Evolutionary conservation across 768 basidiomycete genomes (phyloP), one percentile per base, ranked within the genome.

Genomic region (Podaxis sp.): DNA sequence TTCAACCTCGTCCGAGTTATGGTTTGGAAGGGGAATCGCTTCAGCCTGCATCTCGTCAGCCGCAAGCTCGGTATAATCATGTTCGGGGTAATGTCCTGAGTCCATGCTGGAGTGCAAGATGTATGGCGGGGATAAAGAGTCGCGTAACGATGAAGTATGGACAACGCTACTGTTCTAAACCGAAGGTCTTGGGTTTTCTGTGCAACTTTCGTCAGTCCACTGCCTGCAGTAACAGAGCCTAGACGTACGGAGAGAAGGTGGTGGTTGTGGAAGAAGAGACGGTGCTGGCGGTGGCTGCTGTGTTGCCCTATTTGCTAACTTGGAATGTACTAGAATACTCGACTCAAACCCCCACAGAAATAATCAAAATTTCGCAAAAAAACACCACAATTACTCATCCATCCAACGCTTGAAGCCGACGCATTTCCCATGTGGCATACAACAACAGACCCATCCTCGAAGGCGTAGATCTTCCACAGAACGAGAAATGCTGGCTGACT

Each of bases 1-100:
- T 48, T 76, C 70, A 25, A 72, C 66, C 58, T 72, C 68, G 48
- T 71, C 55, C 32, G 32, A 32, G 32, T 32, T 7, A 32, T 32
- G 9, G 71, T 70, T 16, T 75, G 67, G 64, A 25, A 64, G 65
- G 6, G 36, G 11, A 18, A 1, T 16, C 3, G 18, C 9, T 23
- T 61, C 55, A 11, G 21, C 54, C 28, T 48, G 46, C 61, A 61
- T 61, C 7, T 53, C 57, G 5, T 55, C 57, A 10, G 54, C 42
- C 11, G 11, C 35, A 50, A 23, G 23, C 55, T 36, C 35, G 47
- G 55, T 28, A 44, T 57, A n/a, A 36, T 48, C 23, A 35, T 10
- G 28, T 35, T 40, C 50, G 46, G 36, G 23, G 35, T 52, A 36
- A 14, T 61, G 25, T 32, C 18, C 48, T 9, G 51, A 18, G 38